A percentile compares a stretch with the other conserved stretches of the same genome.
Conservation (phyloP, 78 protist species). For the Isochrysis galbana region DNA sequence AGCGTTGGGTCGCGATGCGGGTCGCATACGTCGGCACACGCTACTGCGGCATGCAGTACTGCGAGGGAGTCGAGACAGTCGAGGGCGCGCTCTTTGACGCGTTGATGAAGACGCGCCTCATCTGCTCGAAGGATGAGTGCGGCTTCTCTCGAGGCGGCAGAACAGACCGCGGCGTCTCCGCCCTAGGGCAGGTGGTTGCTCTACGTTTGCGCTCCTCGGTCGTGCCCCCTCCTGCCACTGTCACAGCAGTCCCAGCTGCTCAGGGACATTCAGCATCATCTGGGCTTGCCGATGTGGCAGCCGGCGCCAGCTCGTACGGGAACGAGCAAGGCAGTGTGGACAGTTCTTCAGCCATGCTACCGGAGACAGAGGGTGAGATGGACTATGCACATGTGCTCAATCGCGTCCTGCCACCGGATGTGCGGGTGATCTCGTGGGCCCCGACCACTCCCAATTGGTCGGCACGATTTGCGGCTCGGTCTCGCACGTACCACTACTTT, state of each 20-base stretch:
- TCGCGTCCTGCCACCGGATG: slow-evolving; percentile 64
- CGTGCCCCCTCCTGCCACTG: not conserved
- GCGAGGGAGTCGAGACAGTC: slow-evolving; percentile 11
- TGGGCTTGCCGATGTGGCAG: not conserved
- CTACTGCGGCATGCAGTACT: slow-evolving; percentile 34
- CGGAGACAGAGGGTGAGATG: slow-evolving; percentile 39
- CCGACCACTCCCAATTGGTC: slow-evolving; percentile 53
- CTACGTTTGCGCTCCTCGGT: slow-evolving; percentile 34
- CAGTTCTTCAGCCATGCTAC: not conserved
- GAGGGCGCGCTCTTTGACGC: slow-evolving; percentile 54
- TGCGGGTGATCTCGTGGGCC: slow-evolving; percentile 71
- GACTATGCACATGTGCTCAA: slow-evolving; percentile 66
- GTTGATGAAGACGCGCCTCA: slow-evolving; percentile 34
- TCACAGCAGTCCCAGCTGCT: not conserved
- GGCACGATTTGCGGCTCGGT: slow-evolving; percentile 66
- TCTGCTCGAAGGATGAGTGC: not conserved
- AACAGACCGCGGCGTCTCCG: slow-evolving; percentile 77
- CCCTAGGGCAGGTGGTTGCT: slow-evolving; percentile 63
- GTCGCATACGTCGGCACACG: not conserved
- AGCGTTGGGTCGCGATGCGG: slow-evolving; percentile 31
- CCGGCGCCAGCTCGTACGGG: not conserved
- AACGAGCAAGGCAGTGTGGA: not conserved
- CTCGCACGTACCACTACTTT: slow-evolving; percentile 72
- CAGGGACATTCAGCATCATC: not conserved
- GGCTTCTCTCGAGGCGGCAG: slow-evolving; percentile 63